Conservation (phyloP, 306 rosid genomes). For the Trichosanthes truncata region DNA sequence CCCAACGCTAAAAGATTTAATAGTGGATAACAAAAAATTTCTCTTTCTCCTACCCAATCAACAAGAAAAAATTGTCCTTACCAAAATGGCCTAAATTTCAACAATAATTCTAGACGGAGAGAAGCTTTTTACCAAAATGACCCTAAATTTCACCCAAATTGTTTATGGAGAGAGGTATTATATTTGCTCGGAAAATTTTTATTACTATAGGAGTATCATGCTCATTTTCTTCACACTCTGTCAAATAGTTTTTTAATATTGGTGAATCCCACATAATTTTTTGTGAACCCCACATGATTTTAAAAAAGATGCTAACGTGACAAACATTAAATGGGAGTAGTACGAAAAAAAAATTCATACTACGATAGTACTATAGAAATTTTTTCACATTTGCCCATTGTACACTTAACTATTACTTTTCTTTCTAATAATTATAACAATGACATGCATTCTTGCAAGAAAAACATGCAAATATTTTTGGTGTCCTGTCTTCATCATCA, state of each 20-base stretch:
- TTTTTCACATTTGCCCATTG: background rate
- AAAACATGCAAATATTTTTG: background rate
- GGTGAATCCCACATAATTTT: no score
- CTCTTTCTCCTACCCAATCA: background rate
- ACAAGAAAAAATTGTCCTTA: background rate
- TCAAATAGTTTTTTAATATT: no score
- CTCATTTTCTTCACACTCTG: no score
- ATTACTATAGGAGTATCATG: background rate
- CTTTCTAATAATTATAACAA: background rate
- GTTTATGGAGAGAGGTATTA: background rate
- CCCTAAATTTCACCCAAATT: background rate
- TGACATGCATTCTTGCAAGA: slow-evolving; percentile 4
- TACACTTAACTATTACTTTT: background rate
- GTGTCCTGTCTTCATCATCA: background rate
- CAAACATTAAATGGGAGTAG: no score
- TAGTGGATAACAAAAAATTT: no score
- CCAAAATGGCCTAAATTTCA: background rate
- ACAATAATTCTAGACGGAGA: background rate
- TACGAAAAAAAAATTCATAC: no score
- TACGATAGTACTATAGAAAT: no score
- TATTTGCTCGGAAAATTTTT: no score
- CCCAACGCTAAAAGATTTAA: no score
- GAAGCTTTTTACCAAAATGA: background rate
- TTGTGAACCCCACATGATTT: no score
- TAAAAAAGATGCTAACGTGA: no score